Percentiles rank a stretch among this genome's conserved stretches.
Conservation (phyloP, 1,139 yeast species). For the Magnusiomyces tetraspermus region DNA sequence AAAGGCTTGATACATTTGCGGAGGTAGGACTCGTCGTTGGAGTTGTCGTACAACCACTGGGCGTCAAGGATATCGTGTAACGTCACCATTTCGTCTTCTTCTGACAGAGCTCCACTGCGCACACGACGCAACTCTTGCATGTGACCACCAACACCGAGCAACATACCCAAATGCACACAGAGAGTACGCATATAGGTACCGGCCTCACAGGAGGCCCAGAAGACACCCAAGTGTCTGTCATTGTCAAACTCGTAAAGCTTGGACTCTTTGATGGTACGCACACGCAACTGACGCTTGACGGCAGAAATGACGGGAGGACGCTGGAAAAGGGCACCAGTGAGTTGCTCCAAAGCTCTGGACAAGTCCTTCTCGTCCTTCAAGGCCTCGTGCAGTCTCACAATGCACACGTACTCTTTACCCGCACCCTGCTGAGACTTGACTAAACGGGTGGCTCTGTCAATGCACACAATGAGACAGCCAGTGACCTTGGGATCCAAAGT, state of each 20-base stretch:
- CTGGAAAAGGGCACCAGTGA: conserved; percentile 97
- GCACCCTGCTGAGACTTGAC: conserved; percentile 99
- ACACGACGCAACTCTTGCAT: conserved; percentile 99
- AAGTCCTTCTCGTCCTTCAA: conserved; percentile 84
- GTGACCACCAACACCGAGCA: conserved; percentile 97
- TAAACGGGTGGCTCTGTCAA: conserved; percentile 94
- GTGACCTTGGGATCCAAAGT: conserved; percentile 98
- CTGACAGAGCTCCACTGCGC: conserved; percentile 91
- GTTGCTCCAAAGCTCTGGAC: conserved; percentile 79
- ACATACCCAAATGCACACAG: conserved; percentile 98
- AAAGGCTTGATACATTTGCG: conserved; percentile 92
- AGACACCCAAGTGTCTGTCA: conserved; percentile 93
- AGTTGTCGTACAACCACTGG: conserved; percentile 94
- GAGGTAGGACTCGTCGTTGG: conserved; percentile 91
- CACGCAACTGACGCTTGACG: conserved; percentile 97
- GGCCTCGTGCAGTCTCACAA: conserved; percentile 89
- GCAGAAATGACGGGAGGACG: conserved; percentile 99
- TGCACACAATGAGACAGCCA: conserved; percentile 86
- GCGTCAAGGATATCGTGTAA: conserved; percentile 97
- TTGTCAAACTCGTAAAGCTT: conserved; percentile 92
- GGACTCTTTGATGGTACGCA: conserved; percentile 94
- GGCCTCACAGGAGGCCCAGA: conserved; percentile 99
- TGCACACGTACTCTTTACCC: conserved; percentile 98
- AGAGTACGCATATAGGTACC: conserved; percentile 99
- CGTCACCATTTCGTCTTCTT: conserved; percentile 85